A percentile compares a stretch with the other conserved stretches of the same genome.
Evolutionary conservation across 192 early-diverging fungal genomes (phyloP).

Genomic region (Allomyces arbusculus): DNA sequence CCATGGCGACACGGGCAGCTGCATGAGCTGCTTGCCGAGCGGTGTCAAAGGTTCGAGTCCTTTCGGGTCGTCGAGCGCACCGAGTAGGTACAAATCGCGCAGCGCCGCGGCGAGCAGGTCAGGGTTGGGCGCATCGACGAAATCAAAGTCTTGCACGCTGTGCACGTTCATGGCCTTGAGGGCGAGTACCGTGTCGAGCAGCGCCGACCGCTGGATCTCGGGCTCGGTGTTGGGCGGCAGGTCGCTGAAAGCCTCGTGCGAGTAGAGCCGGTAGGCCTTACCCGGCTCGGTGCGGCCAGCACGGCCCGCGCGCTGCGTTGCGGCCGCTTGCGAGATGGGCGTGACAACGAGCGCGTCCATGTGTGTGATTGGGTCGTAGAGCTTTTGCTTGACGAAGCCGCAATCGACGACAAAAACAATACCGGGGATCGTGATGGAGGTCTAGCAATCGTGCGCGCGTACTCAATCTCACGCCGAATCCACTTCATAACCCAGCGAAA

Average conservation of each 20-base stretch:
- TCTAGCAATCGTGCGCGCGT: conserved; percentile 6
- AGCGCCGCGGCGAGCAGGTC: conserved; percentile 17
- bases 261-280: conserved; percentile 39
- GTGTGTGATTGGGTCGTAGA: conserved; percentile 24
- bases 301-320: conserved; percentile 37
- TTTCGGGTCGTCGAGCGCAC: conserved; percentile 17
- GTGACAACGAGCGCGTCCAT: conserved; percentile 32
- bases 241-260: conserved; percentile 23
- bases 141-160: conserved; percentile 35
- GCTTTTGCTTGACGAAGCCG: conserved; percentile 40
- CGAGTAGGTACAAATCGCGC: conserved; percentile 21
- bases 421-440: conserved; percentile 36
- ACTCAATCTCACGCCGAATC: too few species aligned
- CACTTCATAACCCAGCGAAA: conserved; percentile 4
- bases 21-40: conserved; percentile 19
- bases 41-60: conserved; percentile 17
- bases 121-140: conserved; percentile 31
- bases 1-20: conserved; percentile 23
- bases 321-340: conserved; percentile 34
- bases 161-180: conserved; percentile 31
- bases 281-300: conserved; percentile 30
- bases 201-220: conserved; percentile 30
- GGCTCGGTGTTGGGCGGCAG: conserved; percentile 19
- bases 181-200: conserved; percentile 22
- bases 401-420: conserved; percentile 40